phyloP scores from a whole-genome alignment of 768 basidiomycete genomes.

The Phylloporus rhodoxanthus region DNA sequence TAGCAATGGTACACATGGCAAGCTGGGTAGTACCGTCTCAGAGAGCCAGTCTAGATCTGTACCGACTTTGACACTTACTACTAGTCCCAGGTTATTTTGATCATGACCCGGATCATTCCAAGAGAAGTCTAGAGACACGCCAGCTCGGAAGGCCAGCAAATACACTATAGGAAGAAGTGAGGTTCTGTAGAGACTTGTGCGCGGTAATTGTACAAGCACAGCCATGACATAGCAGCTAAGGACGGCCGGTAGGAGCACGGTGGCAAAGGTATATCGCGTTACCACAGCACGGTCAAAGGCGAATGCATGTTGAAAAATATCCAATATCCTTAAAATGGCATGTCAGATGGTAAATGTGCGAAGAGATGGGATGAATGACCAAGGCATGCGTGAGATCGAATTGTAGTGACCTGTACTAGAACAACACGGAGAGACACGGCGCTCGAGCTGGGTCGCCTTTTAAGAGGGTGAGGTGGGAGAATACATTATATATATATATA shows the following conservation, averaged over 20 bases:
- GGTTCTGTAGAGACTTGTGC: constrained; percentile 38
- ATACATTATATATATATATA: no score
- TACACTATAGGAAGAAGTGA: constrained; percentile 46
- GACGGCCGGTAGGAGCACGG: constrained; percentile 38
- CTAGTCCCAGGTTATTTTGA: constrained; percentile 19
- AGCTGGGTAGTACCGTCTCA: constrained; percentile 13
- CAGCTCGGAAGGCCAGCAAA: constrained; percentile 39
- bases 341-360: not conserved
- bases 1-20: constrained; percentile 18
- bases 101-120: constrained; percentile 6
- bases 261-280: constrained; percentile 28
- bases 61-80: constrained; percentile 9
- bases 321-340: constrained; percentile 1
- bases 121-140: constrained; percentile 23
- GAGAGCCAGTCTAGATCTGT: not conserved
- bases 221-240: no score
- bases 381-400: constrained; percentile 4
- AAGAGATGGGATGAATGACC: constrained; percentile 5
- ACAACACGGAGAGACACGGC: not conserved
- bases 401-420: not conserved
- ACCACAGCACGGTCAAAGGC: constrained; percentile 11
- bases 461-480: no score
- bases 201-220: constrained; percentile 45
- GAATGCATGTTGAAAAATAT: constrained; percentile 10
- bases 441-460: no score